phyloP scores from a whole-genome alignment of 345 rosid species.

The Syzygium jambos region DNA sequence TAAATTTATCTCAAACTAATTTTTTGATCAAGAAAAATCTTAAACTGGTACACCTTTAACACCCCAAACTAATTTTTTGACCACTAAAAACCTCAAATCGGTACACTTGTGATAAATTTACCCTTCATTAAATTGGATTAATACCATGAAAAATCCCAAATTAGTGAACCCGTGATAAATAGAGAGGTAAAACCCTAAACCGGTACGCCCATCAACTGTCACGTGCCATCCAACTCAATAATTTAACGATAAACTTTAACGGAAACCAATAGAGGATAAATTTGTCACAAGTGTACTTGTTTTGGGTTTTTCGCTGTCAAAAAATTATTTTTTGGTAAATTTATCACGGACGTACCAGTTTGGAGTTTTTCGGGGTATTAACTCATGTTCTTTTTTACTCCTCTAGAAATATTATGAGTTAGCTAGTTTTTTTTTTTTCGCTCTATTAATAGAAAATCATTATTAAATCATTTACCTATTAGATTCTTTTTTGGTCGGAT shows the following conservation, averaged over 20 bases:
- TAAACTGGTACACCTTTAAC: fast-evolving
- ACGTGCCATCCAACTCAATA: fast-evolving
- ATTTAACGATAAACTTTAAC: fast-evolving
- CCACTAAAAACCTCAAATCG: no score
- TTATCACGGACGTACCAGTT: fast-evolving
- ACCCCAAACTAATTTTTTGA: no score
- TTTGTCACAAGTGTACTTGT: fast-evolving
- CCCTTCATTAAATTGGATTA: no score
- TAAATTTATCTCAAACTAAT: no score
- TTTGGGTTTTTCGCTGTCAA: fast-evolving
- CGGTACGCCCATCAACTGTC: fast-evolving
- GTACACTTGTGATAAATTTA: no score
- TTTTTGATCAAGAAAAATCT: fast-evolving
- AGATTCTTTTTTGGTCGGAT: not conserved
- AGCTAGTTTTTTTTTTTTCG: not conserved
- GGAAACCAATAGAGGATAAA: fast-evolving
- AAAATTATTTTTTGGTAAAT: not conserved
- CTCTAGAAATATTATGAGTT: not conserved
- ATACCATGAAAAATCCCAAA: fast-evolving
- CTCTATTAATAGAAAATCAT: not conserved
- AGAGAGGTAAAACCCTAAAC: fast-evolving
- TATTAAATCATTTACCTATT: not conserved
- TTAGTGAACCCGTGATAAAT: fast-evolving
- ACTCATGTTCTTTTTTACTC: not conserved
- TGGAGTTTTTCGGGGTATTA: fast-evolving